Evolutionary conservation across 768 basidiomycete genomes (phyloP).

Genomic region (Coprinopsis marcescibilis): DNA sequence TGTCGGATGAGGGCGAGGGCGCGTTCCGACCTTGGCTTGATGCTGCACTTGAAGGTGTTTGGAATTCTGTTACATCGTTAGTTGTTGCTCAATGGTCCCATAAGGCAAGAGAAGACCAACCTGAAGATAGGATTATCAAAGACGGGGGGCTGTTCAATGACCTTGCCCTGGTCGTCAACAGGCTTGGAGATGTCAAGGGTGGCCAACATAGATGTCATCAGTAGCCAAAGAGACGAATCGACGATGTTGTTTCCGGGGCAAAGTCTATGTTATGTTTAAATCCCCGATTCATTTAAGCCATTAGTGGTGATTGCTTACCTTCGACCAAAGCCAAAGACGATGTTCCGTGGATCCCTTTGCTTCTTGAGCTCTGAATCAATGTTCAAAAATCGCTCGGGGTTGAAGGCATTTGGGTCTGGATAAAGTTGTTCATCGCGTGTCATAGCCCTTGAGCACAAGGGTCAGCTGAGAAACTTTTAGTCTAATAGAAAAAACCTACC

Average conservation of each 20-base stretch:
- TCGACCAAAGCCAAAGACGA: slow-evolving; percentile 38
- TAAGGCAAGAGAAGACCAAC: slow-evolving; percentile 24
- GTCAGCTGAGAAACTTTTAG: background rate
- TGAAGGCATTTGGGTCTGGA: slow-evolving; percentile 44
- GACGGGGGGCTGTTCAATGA: slow-evolving; percentile 40
- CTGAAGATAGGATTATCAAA: slow-evolving; percentile 63
- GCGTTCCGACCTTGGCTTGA: slow-evolving; percentile 45
- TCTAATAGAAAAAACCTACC: slow-evolving; percentile 27
- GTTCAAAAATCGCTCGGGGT: slow-evolving; percentile 46
- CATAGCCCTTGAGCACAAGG: slow-evolving; percentile 31
- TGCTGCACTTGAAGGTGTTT: slow-evolving; percentile 41
- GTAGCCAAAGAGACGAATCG: slow-evolving; percentile 58
- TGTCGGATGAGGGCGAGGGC: slow-evolving; percentile 34
- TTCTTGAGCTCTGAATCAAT: slow-evolving; percentile 22
- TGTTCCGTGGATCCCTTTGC: slow-evolving; percentile 26
- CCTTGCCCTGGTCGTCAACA: slow-evolving; percentile 41
- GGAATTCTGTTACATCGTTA: slow-evolving; percentile 36
- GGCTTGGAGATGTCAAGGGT: slow-evolving; percentile 51
- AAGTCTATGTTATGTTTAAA: slow-evolving; percentile 27
- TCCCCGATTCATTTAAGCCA: background rate
- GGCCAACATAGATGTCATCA: slow-evolving; percentile 50
- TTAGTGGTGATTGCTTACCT: slow-evolving; percentile 25
- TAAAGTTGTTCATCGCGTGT: slow-evolving; percentile 47
- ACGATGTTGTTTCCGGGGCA: slow-evolving; percentile 63
- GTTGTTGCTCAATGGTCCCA: background rate